phyloP scores from a whole-genome alignment of 768 basidiomycete species.

The Royoungia palumana region DNA sequence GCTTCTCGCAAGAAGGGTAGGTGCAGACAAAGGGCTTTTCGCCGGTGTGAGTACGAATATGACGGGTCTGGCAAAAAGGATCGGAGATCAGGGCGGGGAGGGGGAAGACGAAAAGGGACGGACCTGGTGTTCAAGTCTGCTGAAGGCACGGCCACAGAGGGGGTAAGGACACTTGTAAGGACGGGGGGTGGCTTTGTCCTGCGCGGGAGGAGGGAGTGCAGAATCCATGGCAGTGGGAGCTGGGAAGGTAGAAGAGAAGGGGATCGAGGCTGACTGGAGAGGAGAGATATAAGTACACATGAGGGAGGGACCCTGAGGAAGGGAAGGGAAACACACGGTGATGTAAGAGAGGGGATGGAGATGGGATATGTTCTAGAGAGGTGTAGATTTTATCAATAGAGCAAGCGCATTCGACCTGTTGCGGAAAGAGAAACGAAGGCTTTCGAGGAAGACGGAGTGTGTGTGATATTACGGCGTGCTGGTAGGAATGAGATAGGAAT shows the following conservation, averaged over 20 bases:
- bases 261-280: constrained; percentile 14
- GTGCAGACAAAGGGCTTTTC: constrained; percentile 96
- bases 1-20: constrained; percentile 93
- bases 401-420: constrained; percentile 14
- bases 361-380: constrained; percentile 18
- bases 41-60: constrained; percentile 97
- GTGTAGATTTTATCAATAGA: constrained; percentile 22
- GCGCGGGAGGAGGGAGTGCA: constrained; percentile 4
- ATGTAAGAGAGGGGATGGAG: constrained; percentile 14
- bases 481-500: constrained; percentile 23
- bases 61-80: constrained; percentile 68
- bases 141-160: constrained; percentile 93
- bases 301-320: constrained; percentile 12
- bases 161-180: constrained; percentile 97
- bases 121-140: constrained; percentile 94
- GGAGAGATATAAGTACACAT: constrained; percentile 32
- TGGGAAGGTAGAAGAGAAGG: constrained; percentile 12
- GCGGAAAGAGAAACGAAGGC: constrained; percentile 22
- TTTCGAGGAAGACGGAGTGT: constrained; percentile 15
- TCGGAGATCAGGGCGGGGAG: constrained; percentile 17
- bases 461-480: constrained; percentile 28
- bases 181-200: constrained; percentile 48
- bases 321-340: constrained; percentile 19
- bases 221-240: constrained; percentile 24
- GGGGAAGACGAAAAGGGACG: constrained; percentile 21